Evolutionary conservation across 768 basidiomycete species (phyloP), one percentile per base, ranked within the genome.

Genomic region (Astraeus odoratus): DNA sequence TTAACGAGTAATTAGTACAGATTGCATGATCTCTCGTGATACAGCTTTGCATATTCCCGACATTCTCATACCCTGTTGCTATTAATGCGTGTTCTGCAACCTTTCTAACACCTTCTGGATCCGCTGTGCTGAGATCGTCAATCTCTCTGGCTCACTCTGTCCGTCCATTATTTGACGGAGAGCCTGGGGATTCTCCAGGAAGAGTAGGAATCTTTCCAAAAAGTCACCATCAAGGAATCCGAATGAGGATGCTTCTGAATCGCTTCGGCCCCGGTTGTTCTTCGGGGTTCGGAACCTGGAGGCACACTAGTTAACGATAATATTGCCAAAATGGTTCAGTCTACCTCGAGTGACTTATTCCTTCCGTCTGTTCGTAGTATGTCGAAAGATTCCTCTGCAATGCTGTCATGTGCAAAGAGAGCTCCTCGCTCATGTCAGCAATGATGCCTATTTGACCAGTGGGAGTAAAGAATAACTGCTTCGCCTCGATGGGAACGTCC

Each of bases 171-270:
- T 76, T 47, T 70, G 64, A 42, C 73, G 61, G n/a, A 79, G 64
- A 19, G 71, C 61, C 5, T 67, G 56, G 1, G 71, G 63, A 16
- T 72, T 65, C 10, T 55, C 59, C 29, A 57, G 58, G 39, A 72
- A 67, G 15, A 62, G 63, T 42, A 83, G 68, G 60, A 86, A 80
- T 16, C 69, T 65, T 61, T 93, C 87, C 16, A 96, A 58, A 51
- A 92, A 86, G 57, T 89, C 85, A 1, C 92, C 93, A 49, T 96
- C 92, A 23, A 96, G 69, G 71, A 96, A 92, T 13, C 90, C 91
- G 31, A 72, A 73, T 1, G 84, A 73, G 1, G 73, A 53, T 22
- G 63, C 54, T 25, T 82, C 76, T 7, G 73, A 69, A 53, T 87
- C 84, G 39, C 74, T 79, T 19, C 71, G 69, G 6, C 83, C 80